Conservation (phyloP, 164 flowering plant species). For the Paratinospora sagittata region DNA sequence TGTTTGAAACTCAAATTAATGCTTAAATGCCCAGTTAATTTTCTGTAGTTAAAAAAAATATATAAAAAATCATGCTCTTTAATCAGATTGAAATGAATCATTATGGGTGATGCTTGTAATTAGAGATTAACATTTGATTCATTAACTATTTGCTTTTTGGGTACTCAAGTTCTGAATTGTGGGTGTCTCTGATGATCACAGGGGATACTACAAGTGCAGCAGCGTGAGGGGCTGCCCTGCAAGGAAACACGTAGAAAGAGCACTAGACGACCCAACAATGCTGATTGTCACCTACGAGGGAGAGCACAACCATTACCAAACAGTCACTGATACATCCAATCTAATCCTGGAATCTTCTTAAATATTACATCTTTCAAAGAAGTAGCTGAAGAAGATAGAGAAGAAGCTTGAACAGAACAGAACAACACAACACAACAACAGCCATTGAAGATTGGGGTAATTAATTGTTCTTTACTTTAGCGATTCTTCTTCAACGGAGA, state of each 20-base stretch:
- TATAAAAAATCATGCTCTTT: too few relatives aligned
- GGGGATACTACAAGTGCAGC: slow-evolving; percentile 96
- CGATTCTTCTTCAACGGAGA: too few relatives aligned
- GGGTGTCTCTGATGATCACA: slow-evolving; percentile 19
- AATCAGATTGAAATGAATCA: too few relatives aligned
- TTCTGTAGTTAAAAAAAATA: too few relatives aligned
- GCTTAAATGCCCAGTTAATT: too few relatives aligned
- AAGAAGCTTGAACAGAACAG: too few relatives aligned
- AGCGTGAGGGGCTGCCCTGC: slow-evolving; percentile 92
- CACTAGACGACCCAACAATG: slow-evolving; percentile 76
- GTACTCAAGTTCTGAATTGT: too few relatives aligned
- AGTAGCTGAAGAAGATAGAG: neutral
- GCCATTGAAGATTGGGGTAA: too few relatives aligned
- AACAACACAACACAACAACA: too few relatives aligned
- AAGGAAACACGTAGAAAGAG: slow-evolving; percentile 87
- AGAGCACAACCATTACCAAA: slow-evolving; percentile 68
- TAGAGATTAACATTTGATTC: neutral
- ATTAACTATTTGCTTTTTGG: neutral
- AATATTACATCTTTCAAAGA: neutral
- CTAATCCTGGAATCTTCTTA: slow-evolving; percentile 67
- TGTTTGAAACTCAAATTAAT: too few relatives aligned
- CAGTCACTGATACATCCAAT: slow-evolving; percentile 44
- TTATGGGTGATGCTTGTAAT: neutral
- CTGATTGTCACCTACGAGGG: slow-evolving; percentile 89
- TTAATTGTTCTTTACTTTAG: too few relatives aligned